These are phyloP conservation scores for Tarenaya hassleriana DNA, from an alignment of 345 rosid genomes.

Conservation along the genomic window DNA sequence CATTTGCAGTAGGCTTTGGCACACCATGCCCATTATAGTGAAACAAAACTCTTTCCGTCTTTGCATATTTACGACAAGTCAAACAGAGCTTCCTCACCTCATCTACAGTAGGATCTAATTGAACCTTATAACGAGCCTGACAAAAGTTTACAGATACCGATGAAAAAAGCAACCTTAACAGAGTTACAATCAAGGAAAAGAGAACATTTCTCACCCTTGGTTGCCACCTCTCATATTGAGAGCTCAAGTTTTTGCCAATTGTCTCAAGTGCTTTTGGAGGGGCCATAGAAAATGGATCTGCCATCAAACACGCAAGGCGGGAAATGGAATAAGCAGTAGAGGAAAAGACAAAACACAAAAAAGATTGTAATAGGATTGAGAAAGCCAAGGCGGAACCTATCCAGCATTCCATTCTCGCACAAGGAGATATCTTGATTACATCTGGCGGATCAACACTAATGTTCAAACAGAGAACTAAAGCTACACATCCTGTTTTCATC, in stretches of 20 bases:
- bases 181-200: slow-evolving; percentile 7
- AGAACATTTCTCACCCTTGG: slow-evolving; percentile 58
- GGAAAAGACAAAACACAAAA: slow-evolving; percentile 7
- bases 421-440: slow-evolving; percentile 98
- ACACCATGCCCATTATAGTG: slow-evolving; percentile 99
- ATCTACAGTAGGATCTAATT: slow-evolving; percentile 89
- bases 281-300: slow-evolving; percentile 98
- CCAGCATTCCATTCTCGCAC: slow-evolving; percentile 99
- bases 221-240: slow-evolving; percentile 99
- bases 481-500: slow-evolving; percentile 99
- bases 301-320: slow-evolving; percentile 19
- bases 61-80: slow-evolving; percentile 82
- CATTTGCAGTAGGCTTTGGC: slow-evolving; percentile 95
- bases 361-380: slow-evolving; percentile 8
- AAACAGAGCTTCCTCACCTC: slow-evolving; percentile 92
- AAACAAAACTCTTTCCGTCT: slow-evolving; percentile 90
- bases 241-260: slow-evolving; percentile 77
- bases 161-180: slow-evolving; percentile 21
- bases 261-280: slow-evolving; percentile 90
- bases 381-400: slow-evolving; percentile 45
- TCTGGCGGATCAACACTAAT: slow-evolving; percentile 99
- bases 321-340: neutral
- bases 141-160: slow-evolving; percentile 15
- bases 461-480: slow-evolving; percentile 91
- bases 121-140: slow-evolving; percentile 88